A percentile compares a stretch with the other conserved stretches of the same genome.
These are phyloP conservation scores for Flaveria sonorensis DNA, from an alignment of 129 eudicot species.

Conservation along the genomic window DNA sequence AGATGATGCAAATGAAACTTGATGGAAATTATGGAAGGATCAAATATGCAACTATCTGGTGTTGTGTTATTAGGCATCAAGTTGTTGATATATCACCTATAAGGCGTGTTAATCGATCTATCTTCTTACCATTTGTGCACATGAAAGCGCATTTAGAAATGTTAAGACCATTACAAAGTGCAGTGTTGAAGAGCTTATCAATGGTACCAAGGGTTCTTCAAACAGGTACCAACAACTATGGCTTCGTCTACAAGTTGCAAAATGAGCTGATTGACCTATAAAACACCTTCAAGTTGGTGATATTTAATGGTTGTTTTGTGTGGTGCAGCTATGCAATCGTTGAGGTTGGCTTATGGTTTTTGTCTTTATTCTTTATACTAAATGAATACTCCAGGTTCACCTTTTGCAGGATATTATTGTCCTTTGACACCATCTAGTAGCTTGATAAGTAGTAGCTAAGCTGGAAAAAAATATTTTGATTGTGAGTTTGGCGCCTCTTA, in stretches of 20 bases:
- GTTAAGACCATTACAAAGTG: constrained; percentile 73
- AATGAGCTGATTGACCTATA: not conserved
- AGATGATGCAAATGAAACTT: too few relatives aligned
- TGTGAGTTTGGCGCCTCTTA: too few relatives aligned
- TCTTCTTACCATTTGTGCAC: constrained; percentile 73
- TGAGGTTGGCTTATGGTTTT: constrained; percentile 8
- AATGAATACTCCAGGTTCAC: too few relatives aligned
- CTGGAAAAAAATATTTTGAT: too few relatives aligned
- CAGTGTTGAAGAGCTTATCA: constrained; percentile 72
- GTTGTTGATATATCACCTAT: constrained; percentile 85
- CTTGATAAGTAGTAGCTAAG: too few relatives aligned
- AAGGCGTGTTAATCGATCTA: constrained; percentile 66
- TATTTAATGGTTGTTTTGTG: not conserved
- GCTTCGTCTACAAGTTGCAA: not conserved
- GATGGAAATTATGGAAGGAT: too few relatives aligned
- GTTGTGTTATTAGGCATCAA: constrained; percentile 72
- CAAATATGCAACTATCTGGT: too few relatives aligned
- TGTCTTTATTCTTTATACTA: not conserved
- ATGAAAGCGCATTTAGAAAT: constrained; percentile 83
- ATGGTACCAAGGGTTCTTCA: constrained; percentile 81
- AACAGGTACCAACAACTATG: constrained; percentile 49
- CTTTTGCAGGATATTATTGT: too few relatives aligned
- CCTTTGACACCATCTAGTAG: too few relatives aligned
- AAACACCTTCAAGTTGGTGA: not conserved
- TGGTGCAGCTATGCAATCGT: constrained; percentile 41